Conservation (phyloP, 306 rosid species). For the Arachis stenosperma region DNA sequence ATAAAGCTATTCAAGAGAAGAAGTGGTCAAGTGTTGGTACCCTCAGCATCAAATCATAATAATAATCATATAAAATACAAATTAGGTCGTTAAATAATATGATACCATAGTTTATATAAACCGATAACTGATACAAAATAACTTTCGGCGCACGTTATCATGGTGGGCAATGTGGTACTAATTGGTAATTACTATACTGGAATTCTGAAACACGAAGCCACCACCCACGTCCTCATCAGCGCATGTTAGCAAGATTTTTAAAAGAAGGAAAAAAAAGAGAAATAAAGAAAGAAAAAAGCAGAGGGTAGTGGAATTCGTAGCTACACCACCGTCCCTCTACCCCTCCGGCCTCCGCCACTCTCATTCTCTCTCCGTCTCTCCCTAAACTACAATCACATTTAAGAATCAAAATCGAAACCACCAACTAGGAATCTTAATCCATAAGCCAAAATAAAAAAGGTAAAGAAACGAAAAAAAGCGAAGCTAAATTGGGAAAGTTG, state of each 20-base stretch:
- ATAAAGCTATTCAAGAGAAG: neutral
- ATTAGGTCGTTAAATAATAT: neutral
- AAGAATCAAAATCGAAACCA: neutral
- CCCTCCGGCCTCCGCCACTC: conserved; percentile 4
- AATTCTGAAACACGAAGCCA: neutral
- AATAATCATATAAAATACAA: neutral
- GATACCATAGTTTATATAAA: too few relatives aligned
- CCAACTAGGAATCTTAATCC: neutral
- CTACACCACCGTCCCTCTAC: conserved; percentile 20
- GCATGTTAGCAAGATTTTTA: conserved; percentile 25
- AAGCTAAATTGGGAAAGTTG: conserved; percentile 9
- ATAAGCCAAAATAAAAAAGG: neutral
- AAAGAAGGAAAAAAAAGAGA: neutral
- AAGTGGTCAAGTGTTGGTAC: neutral
- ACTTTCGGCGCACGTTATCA: conserved; percentile 38
- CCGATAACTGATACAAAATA: conserved; percentile 11
- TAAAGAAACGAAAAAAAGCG: neutral
- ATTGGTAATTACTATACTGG: neutral
- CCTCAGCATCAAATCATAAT: neutral
- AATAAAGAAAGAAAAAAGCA: conserved; percentile 39
- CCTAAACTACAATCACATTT: neutral
- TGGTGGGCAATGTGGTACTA: neutral
- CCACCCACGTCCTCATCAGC: neutral
- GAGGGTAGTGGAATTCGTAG: conserved; percentile 43
- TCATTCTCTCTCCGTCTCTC: neutral